Base-by-base conservation (phyloP, 2,329 filamentous ascomycete species). In the Colletotrichum melonis region DNA sequence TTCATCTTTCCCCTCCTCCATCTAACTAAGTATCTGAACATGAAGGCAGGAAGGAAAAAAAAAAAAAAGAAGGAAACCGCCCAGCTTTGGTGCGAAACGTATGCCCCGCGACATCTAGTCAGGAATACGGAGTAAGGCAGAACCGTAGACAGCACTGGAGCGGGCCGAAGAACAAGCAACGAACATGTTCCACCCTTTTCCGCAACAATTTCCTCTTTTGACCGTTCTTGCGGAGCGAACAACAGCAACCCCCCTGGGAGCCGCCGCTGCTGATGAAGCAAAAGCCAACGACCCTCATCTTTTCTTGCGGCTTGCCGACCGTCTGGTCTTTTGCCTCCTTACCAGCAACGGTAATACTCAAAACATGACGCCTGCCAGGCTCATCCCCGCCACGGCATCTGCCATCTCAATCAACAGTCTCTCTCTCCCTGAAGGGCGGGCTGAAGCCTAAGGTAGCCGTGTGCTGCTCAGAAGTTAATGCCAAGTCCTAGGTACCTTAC, bases 131-230 rank as follows among this genome's bases (percentile, higher is more conserved):
- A 16, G 14, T 16, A 16, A 42, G 38, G 14, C 5, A 35, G 32
- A 35, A 35, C 32, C 32, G 32, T 12, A 35, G 14, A 42, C 12
- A 42, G 38, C 14, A 16, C 16, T 42, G 16, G 22, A 49, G 28
- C n/a, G 28, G 49, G 46, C 30, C 19, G 19, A 57, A 49, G 19
- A 54, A n/a, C 32, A 57, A 52, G 28, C 63, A 59, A 38, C 62
- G 19, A 58, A 46, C 52, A 11, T 32, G 68, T 56, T 26, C 22
- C 46, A 56, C 30, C 28, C 32, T 59, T 63, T 46, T 38, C 60
- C 72, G 72, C 72, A 72, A 74, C 63, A 14, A 59, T 72, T 74
- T 67, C 68, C 72, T 74, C 32, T 72, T 72, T 72, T 16, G 72
- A 67, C 54, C 26, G 52, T 28, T 16, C 22, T 72, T 72, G 68